Conservation (phyloP, 2,329 filamentous ascomycete genomes). For the Fusarium agapanthi region DNA sequence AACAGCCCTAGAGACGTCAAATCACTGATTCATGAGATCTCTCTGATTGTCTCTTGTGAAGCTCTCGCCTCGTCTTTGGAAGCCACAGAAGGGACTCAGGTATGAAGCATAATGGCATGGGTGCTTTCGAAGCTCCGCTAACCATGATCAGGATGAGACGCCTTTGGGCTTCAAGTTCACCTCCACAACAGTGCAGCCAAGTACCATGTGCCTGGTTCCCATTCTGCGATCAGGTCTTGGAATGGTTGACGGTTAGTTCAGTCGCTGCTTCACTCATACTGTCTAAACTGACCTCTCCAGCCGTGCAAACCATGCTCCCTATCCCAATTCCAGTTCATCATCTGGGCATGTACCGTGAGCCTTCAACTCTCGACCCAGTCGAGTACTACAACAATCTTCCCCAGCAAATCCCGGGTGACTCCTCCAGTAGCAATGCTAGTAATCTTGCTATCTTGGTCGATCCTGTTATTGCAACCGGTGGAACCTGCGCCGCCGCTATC, state of each 20-base stretch:
- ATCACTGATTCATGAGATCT: slow-evolving; percentile 84
- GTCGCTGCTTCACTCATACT: background rate
- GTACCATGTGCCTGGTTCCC: slow-evolving; percentile 81
- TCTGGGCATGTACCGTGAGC: slow-evolving; percentile 93
- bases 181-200: slow-evolving; percentile 69
- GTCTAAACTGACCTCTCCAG: slow-evolving; percentile 50
- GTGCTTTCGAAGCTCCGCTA: background rate
- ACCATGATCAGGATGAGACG: slow-evolving; percentile 70
- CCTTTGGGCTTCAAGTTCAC: slow-evolving; percentile 81
- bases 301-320: slow-evolving; percentile 84
- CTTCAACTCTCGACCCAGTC: slow-evolving; percentile 84
- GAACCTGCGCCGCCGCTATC: slow-evolving; percentile 88
- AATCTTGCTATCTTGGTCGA: slow-evolving; percentile 85
- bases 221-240: slow-evolving; percentile 91
- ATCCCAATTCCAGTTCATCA: slow-evolving; percentile 85
- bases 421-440: slow-evolving; percentile 51
- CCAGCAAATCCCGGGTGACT: slow-evolving; percentile 64
- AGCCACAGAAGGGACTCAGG: slow-evolving; percentile 67
- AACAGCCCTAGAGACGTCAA: slow-evolving; percentile 81
- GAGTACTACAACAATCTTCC: slow-evolving; percentile 99
- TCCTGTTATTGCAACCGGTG: slow-evolving; percentile 92
- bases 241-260: slow-evolving; percentile 79
- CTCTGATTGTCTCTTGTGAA: slow-evolving; percentile 83
- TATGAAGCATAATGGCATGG: slow-evolving; percentile 50
- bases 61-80: slow-evolving; percentile 74